phyloP scores from a whole-genome alignment of 257 asterid species.

The Dorcoceras hygrometricum region DNA sequence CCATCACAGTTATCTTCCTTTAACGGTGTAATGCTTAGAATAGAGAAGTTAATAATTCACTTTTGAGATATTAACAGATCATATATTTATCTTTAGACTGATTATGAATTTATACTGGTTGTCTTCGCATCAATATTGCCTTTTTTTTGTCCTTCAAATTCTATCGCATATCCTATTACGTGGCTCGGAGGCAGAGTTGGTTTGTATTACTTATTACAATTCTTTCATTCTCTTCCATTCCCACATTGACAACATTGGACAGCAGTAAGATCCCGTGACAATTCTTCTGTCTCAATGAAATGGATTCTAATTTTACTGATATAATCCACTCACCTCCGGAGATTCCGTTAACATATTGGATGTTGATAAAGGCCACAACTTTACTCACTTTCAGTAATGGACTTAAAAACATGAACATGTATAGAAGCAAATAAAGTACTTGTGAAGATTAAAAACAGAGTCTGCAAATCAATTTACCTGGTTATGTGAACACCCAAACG shows the following conservation, averaged over 20 bases:
- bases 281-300: background rate
- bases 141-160: background rate
- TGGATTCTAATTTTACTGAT: background rate
- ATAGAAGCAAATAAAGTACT: too few relatives aligned
- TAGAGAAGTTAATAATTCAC: conserved; percentile 1
- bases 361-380: background rate
- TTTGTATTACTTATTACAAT: background rate
- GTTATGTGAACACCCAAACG: conserved; percentile 93
- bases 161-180: background rate
- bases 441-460: background rate
- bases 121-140: background rate
- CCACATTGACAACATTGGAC: background rate
- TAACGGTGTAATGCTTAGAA: background rate
- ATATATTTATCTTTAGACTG: background rate
- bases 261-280: background rate
- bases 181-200: background rate
- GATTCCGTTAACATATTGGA: background rate
- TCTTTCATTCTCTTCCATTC: background rate
- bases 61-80: background rate
- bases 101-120: background rate
- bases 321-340: background rate
- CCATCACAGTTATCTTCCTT: conserved; percentile 13
- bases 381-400: background rate
- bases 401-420: background rate
- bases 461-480: conserved; percentile 43